These are phyloP conservation scores for Inonotus hispidus DNA, from an alignment of 1,284 basidiomycete genomes.

Conservation along the genomic window DNA sequence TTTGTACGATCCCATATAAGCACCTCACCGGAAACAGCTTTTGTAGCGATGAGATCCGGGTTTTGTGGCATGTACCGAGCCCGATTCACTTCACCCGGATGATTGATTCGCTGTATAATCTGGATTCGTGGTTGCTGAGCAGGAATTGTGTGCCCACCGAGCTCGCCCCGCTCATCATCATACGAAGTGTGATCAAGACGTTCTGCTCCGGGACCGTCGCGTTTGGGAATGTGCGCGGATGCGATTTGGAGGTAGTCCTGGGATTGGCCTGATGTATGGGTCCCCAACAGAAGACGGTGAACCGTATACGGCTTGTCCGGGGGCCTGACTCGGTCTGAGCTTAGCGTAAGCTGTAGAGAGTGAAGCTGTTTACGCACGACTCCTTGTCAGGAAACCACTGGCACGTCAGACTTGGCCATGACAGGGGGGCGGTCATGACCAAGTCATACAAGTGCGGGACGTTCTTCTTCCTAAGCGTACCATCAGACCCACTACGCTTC, in stretches of 20 bases:
- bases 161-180: conserved; percentile 90
- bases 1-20: conserved; percentile 96
- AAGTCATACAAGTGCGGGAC: conserved; percentile 96
- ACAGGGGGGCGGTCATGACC: conserved; percentile 95
- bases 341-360: conserved; percentile 1
- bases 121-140: conserved; percentile 73
- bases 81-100: conserved; percentile 94
- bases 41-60: conserved; percentile 94
- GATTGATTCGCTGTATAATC: conserved; percentile 93
- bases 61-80: conserved; percentile 99
- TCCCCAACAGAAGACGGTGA: conserved; percentile 93
- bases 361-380: conserved; percentile 48
- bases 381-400: conserved; percentile 99
- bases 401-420: conserved; percentile 97
- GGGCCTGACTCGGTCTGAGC: conserved; percentile 43
- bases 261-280: conserved; percentile 94
- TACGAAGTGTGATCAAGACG: conserved; percentile 79
- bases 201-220: conserved; percentile 55
- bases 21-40: conserved; percentile 87
- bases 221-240: conserved; percentile 88
- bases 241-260: conserved; percentile 98
- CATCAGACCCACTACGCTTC: not conserved
- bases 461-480: conserved; percentile 84
- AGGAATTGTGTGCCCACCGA: conserved; percentile 80
- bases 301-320: conserved; percentile 87